A percentile compares a stretch with the other conserved stretches of the same genome.
These are phyloP conservation scores for Prunus fruticosa DNA, from an alignment of 306 rosid genomes.

Conservation along the genomic window DNA sequence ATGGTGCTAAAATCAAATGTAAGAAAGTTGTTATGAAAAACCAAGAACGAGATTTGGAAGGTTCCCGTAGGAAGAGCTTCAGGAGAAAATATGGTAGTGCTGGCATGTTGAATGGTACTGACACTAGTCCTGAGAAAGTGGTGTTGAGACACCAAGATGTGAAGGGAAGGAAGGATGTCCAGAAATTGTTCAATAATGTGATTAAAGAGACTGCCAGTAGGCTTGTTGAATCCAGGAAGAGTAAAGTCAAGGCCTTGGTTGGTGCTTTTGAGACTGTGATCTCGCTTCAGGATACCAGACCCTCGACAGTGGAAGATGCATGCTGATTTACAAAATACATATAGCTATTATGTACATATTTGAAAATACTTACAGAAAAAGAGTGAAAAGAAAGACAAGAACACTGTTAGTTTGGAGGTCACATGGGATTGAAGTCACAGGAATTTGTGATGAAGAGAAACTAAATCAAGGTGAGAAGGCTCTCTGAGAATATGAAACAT, in stretches of 20 bases:
- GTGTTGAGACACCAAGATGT: constrained; percentile 61
- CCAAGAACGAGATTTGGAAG: constrained; percentile 35
- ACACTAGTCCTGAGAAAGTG: constrained; percentile 47
- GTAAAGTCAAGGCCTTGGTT: constrained; percentile 91
- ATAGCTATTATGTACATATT: constrained; percentile 32
- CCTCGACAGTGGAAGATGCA: constrained; percentile 25
- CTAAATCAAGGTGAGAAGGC: background rate
- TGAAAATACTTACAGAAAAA: constrained; percentile 2
- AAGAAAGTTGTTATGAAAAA: constrained; percentile 32
- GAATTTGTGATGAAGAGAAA: background rate
- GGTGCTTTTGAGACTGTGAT: constrained; percentile 91
- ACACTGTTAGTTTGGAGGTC: background rate
- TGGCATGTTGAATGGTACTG: constrained; percentile 28
- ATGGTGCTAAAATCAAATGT: constrained; percentile 27
- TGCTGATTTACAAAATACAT: constrained; percentile 28
- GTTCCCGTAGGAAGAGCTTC: constrained; percentile 32
- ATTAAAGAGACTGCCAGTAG: constrained; percentile 92
- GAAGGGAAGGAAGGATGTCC: constrained; percentile 47
- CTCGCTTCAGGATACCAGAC: constrained; percentile 60
- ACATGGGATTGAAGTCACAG: background rate
- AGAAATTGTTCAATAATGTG: constrained; percentile 69
- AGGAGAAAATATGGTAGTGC: constrained; percentile 35
- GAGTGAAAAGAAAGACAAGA: background rate
- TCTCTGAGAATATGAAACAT: constrained; percentile 10
- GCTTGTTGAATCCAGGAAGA: constrained; percentile 67